Base-by-base conservation (phyloP, 768 basidiomycete species). In the Trametes cinnabarina region DNA sequence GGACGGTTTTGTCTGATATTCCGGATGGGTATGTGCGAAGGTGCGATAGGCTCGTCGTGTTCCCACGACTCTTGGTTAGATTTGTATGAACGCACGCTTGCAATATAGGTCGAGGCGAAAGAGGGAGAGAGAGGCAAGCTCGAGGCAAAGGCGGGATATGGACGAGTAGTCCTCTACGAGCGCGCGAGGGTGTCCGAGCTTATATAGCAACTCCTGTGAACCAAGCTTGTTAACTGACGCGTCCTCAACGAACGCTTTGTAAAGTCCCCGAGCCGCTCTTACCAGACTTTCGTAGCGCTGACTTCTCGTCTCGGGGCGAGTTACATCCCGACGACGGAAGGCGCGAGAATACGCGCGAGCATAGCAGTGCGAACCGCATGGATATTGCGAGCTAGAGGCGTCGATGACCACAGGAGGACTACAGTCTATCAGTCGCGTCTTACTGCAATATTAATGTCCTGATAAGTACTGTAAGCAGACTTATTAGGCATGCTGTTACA, bases 171-270 rank as follows among this genome's bases (percentile, higher is more conserved):
- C 10, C 22, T 42, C 41, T 22, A n/a, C n/a, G 15, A 35, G 28
- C 23, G 26, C 46, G 46, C 34, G 46, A 9, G 26, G n/a, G 17
- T 19, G n/a, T 23, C 14, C 44, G 44, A 47, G 54, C 54, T 55
- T 55, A 47, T 55, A 55, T 55, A 55, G 53, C 53, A 47, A 34
- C 35, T 47, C 35, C 53, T 55, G 44, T 55, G 44, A 39, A 47
- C 40, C 30, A 37, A 41, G 46, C 54, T 40, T 55, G 53, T 46
- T 25, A 20, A n/a, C 41, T 52, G 22, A 52, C 51, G 51, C 51
- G 51, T 48, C 46, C 44, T 12, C 7, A 12, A 26, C n/a, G n/a
- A 10, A 37, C n/a, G 46, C 54, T 55, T 55, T 55, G 44, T 55
- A 47, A 47, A 22, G 7, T 15, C 26, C 26, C 39, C 44, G 17